These are phyloP conservation scores for Metschnikowia arizonensis DNA, from an alignment of 805 yeast genomes.

Conservation along the genomic window DNA sequence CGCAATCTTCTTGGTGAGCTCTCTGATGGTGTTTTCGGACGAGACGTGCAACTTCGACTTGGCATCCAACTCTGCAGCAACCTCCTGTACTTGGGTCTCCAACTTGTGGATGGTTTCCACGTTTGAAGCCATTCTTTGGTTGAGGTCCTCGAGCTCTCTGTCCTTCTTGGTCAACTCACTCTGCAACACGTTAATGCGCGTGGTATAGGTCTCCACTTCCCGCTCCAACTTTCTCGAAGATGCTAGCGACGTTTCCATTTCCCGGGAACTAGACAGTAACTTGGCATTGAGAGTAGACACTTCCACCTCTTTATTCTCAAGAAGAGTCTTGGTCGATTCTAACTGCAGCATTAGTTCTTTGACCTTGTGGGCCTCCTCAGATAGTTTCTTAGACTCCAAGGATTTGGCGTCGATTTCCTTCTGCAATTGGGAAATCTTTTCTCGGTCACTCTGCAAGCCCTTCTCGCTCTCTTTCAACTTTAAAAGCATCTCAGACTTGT, in stretches of 20 bases:
- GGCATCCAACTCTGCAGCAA: neutral
- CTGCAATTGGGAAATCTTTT: conserved; percentile 3
- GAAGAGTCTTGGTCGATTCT: neutral
- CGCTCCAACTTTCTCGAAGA: neutral
- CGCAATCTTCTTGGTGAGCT: neutral
- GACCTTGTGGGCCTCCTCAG: neutral
- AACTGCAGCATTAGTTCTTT: neutral
- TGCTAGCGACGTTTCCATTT: neutral
- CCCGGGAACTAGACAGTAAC: neutral
- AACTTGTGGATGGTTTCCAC: neutral
- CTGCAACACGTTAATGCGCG: neutral
- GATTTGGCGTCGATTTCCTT: conserved; percentile 16
- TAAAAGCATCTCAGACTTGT: conserved; percentile 23
- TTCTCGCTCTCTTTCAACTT: conserved; percentile 22
- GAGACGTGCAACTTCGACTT: conserved; percentile 1
- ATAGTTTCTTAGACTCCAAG: conserved; percentile 17
- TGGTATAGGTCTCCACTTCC: neutral
- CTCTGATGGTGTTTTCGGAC: conserved; percentile 1
- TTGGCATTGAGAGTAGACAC: neutral
- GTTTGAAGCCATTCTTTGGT: conserved; percentile 1
- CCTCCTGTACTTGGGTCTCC: neutral
- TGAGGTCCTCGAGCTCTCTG: neutral
- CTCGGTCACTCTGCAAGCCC: neutral
- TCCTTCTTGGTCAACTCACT: neutral
- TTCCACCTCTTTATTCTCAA: conserved; percentile 1